These are phyloP conservation scores for Leccinum griseonigrum DNA, from an alignment of 1,284 basidiomycete genomes.

Conservation along the genomic window DNA sequence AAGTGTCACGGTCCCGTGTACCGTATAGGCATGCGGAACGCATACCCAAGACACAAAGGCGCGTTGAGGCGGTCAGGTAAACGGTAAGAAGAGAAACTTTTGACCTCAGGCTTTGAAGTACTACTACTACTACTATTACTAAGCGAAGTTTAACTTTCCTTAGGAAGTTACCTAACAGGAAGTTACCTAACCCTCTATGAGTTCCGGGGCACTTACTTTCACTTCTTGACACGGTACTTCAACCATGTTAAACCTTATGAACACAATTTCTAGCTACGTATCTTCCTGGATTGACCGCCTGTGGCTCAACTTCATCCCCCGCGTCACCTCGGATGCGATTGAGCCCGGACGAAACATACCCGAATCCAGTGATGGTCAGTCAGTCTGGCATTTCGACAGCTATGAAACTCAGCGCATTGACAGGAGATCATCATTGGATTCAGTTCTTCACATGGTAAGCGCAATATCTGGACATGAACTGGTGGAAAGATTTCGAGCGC, in stretches of 20 bases:
- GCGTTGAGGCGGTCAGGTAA: conserved; percentile 43
- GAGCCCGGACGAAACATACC: conserved; percentile 41
- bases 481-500: conserved; percentile 81
- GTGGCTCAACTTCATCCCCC: conserved; percentile 27
- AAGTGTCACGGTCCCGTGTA: conserved; percentile 39
- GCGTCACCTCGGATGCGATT: conserved; percentile 58
- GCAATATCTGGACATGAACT: conserved; percentile 55
- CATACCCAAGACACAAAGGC: conserved; percentile 46
- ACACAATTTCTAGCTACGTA: background rate
- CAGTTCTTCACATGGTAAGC: conserved; percentile 86
- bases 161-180: no score
- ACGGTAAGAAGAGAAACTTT: conserved; percentile 22
- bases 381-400: conserved; percentile 12
- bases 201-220: no score
- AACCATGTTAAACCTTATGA: background rate
- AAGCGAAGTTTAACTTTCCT: no score
- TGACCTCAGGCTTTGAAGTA: no score
- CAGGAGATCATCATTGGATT: conserved; percentile 41
- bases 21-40: conserved; percentile 55
- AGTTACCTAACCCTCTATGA: background rate
- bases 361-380: conserved; percentile 67
- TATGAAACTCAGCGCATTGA: background rate
- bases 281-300: conserved; percentile 27
- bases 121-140: no score
- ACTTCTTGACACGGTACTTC: background rate